Conservation (phyloP, 495 filamentous ascomycete genomes). For the Hypoxylon lenormandii region DNA sequence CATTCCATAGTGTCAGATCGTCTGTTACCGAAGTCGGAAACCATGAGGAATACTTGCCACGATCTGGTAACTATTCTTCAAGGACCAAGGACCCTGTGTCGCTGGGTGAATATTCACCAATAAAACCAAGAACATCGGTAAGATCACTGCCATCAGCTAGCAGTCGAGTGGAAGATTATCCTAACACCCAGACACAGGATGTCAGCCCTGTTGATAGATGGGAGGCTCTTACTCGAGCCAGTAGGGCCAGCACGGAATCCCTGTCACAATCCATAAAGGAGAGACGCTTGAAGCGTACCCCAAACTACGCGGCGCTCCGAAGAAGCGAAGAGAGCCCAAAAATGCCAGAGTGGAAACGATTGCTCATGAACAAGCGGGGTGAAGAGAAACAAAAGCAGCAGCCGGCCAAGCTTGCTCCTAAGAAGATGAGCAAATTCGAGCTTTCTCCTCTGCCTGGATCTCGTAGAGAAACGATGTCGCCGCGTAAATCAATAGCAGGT, state of each 20-base stretch:
- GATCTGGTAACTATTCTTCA: background rate
- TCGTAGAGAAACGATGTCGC: background rate
- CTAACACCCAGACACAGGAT: background rate
- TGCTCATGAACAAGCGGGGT: conserved; percentile 1
- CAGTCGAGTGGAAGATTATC: conserved; percentile 3
- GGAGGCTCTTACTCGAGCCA: conserved; percentile 38
- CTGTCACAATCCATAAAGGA: conserved; percentile 40
- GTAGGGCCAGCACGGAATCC: conserved; percentile 43
- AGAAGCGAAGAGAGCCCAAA: conserved; percentile 27
- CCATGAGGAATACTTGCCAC: conserved; percentile 3
- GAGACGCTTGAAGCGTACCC: conserved; percentile 45
- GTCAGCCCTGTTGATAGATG: conserved; percentile 26
- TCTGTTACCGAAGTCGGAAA: conserved; percentile 19
- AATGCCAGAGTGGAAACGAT: conserved; percentile 28
- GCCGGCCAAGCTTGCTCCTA: conserved; percentile 19
- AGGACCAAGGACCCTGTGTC: background rate
- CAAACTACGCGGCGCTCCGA: conserved; percentile 12
- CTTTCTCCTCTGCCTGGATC: background rate
- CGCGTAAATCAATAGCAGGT: background rate
- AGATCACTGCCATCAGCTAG: conserved; percentile 17
- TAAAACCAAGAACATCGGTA: conserved; percentile 8
- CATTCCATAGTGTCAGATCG: conserved; percentile 23
- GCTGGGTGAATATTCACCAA: background rate
- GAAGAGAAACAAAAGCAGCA: background rate
- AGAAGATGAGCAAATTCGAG: conserved; percentile 28